Conservation (phyloP, 805 yeast genomes). For the Wickerhamiella slavikovae region DNA sequence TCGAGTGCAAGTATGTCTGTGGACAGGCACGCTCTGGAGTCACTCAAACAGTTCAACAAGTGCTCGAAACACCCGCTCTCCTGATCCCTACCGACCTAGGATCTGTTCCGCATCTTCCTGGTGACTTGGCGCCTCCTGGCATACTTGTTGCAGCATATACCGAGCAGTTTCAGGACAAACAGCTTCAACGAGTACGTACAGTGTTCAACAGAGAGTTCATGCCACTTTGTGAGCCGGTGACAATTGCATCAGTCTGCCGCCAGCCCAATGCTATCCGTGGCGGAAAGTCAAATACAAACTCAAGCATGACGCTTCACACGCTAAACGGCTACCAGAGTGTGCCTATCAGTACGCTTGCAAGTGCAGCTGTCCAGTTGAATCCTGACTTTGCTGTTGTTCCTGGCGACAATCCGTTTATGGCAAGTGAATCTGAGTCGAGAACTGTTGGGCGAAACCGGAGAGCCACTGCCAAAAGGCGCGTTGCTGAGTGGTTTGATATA, state of each 20-base stretch:
- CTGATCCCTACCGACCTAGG: slow-evolving; percentile 22
- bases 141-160: slow-evolving; percentile 15
- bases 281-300: slow-evolving; percentile 17
- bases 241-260: slow-evolving; percentile 15
- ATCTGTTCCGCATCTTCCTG: slow-evolving; percentile 23
- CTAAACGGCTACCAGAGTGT: slow-evolving; percentile 18
- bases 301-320: slow-evolving; percentile 17
- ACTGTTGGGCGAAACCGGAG: no score
- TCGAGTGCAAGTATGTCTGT: no score
- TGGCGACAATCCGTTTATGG: no score
- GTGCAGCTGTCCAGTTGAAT: slow-evolving; percentile 9
- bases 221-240: slow-evolving; percentile 13
- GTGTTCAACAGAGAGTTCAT: slow-evolving; percentile 7
- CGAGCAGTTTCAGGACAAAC: slow-evolving; percentile 20
- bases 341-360: slow-evolving; percentile 10
- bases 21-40: slow-evolving; percentile 14
- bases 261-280: slow-evolving; percentile 15
- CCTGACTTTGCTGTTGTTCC: slow-evolving; percentile 20
- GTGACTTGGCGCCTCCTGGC: slow-evolving; percentile 16
- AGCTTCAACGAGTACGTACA: slow-evolving; percentile 10
- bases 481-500: no score
- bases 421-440: no score
- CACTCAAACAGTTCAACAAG: slow-evolving; percentile 6
- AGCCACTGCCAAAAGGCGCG: no score
- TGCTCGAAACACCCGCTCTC: slow-evolving; percentile 16